These are phyloP conservation scores for Fusarium sp. DNA, from an alignment of 2,329 filamentous ascomycete species.

Conservation along the genomic window DNA sequence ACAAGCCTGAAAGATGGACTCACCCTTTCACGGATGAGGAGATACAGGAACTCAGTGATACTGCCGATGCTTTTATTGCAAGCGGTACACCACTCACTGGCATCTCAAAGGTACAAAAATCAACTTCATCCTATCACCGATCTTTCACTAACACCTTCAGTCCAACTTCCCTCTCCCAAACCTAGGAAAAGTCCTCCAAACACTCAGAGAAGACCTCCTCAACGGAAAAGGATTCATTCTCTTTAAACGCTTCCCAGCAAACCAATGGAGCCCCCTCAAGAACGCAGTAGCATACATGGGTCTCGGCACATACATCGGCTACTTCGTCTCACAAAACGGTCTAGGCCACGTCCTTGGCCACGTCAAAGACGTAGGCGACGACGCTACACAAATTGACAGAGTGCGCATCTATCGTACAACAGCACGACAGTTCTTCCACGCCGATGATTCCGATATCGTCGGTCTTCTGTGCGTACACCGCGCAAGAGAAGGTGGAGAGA, in stretches of 20 bases:
- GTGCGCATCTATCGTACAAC: constrained; percentile 93
- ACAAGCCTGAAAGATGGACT: constrained; percentile 76
- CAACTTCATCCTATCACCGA: fast-evolving
- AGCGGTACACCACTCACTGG: constrained; percentile 75
- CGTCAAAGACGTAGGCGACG: constrained; percentile 88
- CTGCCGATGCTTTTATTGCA: constrained; percentile 76
- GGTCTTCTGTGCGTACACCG: constrained; percentile 84
- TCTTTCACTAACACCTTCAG: constrained; percentile 38
- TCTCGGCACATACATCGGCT: constrained; percentile 84
- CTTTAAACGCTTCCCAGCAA: constrained; percentile 85
- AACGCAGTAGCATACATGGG: constrained; percentile 92
- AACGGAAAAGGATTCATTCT: constrained; percentile 91
- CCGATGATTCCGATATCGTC: constrained; percentile 85
- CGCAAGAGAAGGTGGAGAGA: constrained; percentile 84
- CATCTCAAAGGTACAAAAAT: constrained; percentile 57
- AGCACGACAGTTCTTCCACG: constrained; percentile 67
- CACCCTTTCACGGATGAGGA: constrained; percentile 76
- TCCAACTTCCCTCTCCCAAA: constrained; percentile 58
- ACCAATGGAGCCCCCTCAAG: constrained; percentile 81
- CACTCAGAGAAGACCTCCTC: constrained; percentile 61
- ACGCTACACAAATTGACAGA: constrained; percentile 82
- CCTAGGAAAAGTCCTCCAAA: constrained; percentile 51
- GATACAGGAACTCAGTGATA: constrained; percentile 71
- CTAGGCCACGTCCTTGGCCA: constrained; percentile 88
- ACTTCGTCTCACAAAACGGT: constrained; percentile 88